These are phyloP conservation scores for Starmerella kuoi DNA, from an alignment of 805 yeast species.

Conservation along the genomic window DNA sequence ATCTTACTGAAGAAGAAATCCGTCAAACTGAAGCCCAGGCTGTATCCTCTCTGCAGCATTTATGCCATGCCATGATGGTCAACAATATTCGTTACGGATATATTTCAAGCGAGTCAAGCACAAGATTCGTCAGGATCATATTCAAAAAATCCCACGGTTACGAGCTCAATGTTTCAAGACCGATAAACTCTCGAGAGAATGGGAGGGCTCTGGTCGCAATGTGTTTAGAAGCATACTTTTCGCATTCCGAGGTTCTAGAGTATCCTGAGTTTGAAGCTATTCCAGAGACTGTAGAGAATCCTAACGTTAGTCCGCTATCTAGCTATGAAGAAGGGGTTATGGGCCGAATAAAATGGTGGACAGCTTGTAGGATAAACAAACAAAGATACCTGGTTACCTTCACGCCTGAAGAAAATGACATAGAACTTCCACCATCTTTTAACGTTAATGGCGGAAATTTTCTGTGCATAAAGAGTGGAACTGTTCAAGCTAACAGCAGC, in stretches of 20 bases:
- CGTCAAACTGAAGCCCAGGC: too few relatives aligned
- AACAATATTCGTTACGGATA: conserved; percentile 21
- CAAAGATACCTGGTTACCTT: not conserved
- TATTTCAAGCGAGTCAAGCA: conserved; percentile 14
- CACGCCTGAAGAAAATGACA: too few relatives aligned
- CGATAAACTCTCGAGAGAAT: conserved; percentile 5
- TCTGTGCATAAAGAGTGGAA: not conserved
- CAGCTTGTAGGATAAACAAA: conserved; percentile 1
- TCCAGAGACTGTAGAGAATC: conserved; percentile 10
- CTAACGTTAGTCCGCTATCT: conserved; percentile 11
- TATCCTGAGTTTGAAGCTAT: not conserved
- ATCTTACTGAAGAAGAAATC: too few relatives aligned
- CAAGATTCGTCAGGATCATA: conserved; percentile 16
- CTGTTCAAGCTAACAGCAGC: too few relatives aligned
- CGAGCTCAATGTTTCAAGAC: conserved; percentile 14
- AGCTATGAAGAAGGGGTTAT: conserved; percentile 10
- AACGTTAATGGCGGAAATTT: not conserved
- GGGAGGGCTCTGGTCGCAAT: conserved; percentile 7
- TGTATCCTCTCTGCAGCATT: conserved; percentile 8
- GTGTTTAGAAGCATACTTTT: conserved; percentile 8
- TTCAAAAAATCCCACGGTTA: conserved; percentile 1
- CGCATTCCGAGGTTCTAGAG: not conserved
- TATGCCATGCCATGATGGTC: conserved; percentile 17
- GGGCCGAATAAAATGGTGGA: conserved; percentile 17
- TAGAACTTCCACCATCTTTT: not conserved